phyloP scores from a whole-genome alignment of 331 rosid genomes.

The Malus hybrid region DNA sequence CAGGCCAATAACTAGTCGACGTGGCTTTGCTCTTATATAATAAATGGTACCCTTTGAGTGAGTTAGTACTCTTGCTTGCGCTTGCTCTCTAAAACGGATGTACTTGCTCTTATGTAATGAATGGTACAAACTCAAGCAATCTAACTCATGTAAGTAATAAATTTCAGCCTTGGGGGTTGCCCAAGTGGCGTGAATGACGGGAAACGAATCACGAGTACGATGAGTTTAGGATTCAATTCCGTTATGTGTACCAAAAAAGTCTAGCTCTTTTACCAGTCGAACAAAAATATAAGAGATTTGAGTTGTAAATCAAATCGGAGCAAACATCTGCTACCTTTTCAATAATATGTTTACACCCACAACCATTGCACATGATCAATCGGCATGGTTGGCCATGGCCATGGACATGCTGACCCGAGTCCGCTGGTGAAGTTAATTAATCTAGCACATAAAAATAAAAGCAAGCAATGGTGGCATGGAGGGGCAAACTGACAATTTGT shows the following conservation, averaged over 20 bases:
- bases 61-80: no score
- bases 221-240: no score
- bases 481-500: conserved; percentile 28
- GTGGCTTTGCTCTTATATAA: no score
- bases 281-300: not conserved
- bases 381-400: conserved; percentile 4
- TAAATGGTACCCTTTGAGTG: no score
- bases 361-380: conserved; percentile 10
- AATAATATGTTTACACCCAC: not conserved
- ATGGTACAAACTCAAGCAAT: no score
- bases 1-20: no score
- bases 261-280: not conserved
- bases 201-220: not conserved
- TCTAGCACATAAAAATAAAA: not conserved
- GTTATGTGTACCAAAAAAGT: not conserved
- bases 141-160: not conserved
- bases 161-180: not conserved
- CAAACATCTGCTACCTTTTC: not conserved
- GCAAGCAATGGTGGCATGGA: conserved; percentile 4
- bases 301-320: not conserved
- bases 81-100: no score
- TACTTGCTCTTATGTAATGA: no score
- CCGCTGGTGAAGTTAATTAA: no score
- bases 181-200: not conserved
- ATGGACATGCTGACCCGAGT: not conserved